Base-by-base conservation (phyloP, 2,329 filamentous ascomycete genomes). In the Neofusicoccum kwambonambiense region DNA sequence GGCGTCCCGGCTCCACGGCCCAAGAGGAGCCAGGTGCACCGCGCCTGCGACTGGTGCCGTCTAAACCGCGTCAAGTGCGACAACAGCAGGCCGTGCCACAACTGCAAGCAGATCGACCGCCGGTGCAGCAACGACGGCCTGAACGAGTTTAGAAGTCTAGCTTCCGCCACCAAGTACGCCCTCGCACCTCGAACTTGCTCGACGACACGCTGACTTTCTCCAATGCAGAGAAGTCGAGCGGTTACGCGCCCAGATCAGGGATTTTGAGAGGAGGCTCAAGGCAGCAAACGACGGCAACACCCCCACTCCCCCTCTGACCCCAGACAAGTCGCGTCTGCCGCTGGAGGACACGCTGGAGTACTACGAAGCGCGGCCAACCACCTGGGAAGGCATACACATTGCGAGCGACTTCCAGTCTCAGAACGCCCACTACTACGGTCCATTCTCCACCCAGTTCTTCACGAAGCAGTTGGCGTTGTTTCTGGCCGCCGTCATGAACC, bases 361-460 rank as follows among this genome's bases (percentile, higher is more conserved):
- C 42, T 60, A 60, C 42, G 56, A 60, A 22, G 31, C 56, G 4
- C 15, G 42, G 8, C 15, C 44, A 3, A 37, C 7, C 42, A 17
- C 56, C 2, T 47, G 41, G 11, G 31, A 60, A 37, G 42, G 56
- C n/a, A 6, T 47, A 2, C 22, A 35, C 12, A 15, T 60, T 5
- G 37, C 42, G 1, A 31, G 19, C 2, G 11, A 37, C 15, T 7
- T 19, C 5, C 12, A n/a, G 7, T 13, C 34, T 6, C 56, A 47
- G 15, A 17, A 37, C 11, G 12, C 42, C 15, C 42, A 49, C 22
- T 60, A 60, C n/a, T 83, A 80, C 68, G 82, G 81, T 2, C 75
- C 79, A 0, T 76, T 80, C 2, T 83, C 82, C 4, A 69, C 75
- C 12, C 78, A 78, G 66, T 83, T 80, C 70, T 83, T 82, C 68